Evolutionary conservation across 352 stramenopile genomes (phyloP).

Genomic region (Pythium guiyangense): DNA sequence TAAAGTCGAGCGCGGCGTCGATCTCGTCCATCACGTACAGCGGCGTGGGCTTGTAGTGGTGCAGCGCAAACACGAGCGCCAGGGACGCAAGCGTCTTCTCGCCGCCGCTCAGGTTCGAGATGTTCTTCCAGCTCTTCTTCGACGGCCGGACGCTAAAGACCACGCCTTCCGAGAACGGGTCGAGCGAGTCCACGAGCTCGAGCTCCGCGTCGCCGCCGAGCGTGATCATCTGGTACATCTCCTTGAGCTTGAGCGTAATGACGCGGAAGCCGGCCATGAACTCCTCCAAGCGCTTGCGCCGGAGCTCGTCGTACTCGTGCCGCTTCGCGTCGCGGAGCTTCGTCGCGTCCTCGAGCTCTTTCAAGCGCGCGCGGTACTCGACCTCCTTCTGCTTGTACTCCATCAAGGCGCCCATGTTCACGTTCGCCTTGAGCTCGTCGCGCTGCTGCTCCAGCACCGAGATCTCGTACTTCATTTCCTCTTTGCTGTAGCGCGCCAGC

Average conservation of each 20-base stretch:
- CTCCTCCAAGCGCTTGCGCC: conserved; percentile 95
- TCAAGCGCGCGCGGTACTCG: conserved; percentile 92
- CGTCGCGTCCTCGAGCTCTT: conserved; percentile 95
- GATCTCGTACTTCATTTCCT: conserved; percentile 94
- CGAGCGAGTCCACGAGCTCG: conserved; percentile 98
- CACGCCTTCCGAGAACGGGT: conserved; percentile 99
- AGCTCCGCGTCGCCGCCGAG: conserved; percentile 97
- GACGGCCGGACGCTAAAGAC: conserved; percentile 98
- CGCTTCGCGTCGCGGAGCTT: conserved; percentile 89
- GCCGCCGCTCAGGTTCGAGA: conserved; percentile 97
- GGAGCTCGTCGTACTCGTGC: conserved; percentile 95
- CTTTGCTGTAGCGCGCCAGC: conserved; percentile 85
- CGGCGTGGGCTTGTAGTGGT: conserved; percentile 99
- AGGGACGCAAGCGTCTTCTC: conserved; percentile 99
- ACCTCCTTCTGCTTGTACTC: conserved; percentile 94
- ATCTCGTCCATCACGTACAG: conserved; percentile 99
- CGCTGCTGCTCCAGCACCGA: conserved; percentile 90
- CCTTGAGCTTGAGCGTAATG: conserved; percentile 99
- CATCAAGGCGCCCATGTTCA: conserved; percentile 90
- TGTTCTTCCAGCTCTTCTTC: conserved; percentile 99
- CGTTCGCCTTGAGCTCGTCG: conserved; percentile 92
- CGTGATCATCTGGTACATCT: conserved; percentile 99
- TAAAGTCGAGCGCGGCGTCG: conserved; percentile 95
- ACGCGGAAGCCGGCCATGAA: conserved; percentile 99
- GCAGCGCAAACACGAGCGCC: conserved; percentile 99